These are phyloP conservation scores for Casuarina glauca DNA, from an alignment of 306 rosid species.

Conservation along the genomic window DNA sequence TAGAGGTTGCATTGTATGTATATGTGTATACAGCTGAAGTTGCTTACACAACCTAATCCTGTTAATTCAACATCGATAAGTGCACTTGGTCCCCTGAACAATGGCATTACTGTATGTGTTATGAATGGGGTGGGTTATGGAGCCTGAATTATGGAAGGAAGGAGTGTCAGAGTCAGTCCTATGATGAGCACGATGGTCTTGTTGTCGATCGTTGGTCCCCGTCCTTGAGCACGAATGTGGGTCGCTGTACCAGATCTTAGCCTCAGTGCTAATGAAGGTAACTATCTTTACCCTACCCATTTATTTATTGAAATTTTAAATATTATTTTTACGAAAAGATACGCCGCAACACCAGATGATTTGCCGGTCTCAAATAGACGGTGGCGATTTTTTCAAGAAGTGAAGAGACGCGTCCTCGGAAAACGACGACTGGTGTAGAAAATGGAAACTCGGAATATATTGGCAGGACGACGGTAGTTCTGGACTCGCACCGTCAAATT, in stretches of 20 bases:
- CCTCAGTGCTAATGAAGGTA: not conserved
- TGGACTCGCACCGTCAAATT: not conserved
- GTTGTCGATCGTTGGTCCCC: not conserved
- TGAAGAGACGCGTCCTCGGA: not conserved
- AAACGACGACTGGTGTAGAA: not conserved
- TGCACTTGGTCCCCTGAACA: constrained; percentile 3
- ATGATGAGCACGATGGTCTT: constrained; percentile 6
- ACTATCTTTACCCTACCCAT: too few relatives aligned
- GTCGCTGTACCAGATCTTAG: not conserved
- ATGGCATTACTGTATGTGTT: not conserved
- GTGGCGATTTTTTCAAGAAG: not conserved
- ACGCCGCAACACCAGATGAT: not conserved
- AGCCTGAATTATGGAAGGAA: not conserved
- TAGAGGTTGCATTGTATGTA: too few relatives aligned
- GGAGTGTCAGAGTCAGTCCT: not conserved
- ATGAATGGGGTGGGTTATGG: not conserved
- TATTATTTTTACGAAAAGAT: not conserved
- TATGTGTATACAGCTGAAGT: too few relatives aligned
- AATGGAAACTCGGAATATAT: not conserved
- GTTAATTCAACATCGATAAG: not conserved
- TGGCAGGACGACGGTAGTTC: not conserved
- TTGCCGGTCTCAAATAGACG: not conserved
- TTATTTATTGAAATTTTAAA: too few relatives aligned
- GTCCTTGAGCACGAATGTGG: not conserved
- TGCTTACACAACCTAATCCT: too few relatives aligned